Base-by-base conservation (phyloP, 441 rosid species). In the Viola pubescens region DNA sequence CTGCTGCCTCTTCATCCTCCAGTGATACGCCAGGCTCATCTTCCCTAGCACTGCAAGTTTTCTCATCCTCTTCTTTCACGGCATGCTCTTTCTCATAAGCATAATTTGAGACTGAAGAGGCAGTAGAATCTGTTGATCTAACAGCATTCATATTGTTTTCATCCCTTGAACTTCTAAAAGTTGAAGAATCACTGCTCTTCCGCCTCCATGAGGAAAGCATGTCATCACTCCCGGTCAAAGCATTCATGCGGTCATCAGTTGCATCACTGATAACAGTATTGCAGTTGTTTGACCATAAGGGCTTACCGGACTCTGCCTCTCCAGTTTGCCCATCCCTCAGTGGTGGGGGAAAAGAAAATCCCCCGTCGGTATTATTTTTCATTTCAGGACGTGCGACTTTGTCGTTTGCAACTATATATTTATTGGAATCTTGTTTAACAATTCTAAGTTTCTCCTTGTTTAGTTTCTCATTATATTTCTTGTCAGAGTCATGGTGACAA, bases 1-100 rank as follows among this genome's bases (percentile, higher is more conserved):
- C 99, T 67, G 83, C 87, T 42, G 82, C 94, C 75, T 94, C 99
- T 67, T 94, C 97, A 77, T 94, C 99, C 68, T 86, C 99, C 45
- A 85, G 71, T 47, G 79, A 72, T 59, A 79, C 75, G 56, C 73
- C 85, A 11, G 73, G 86, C 64, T 86, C 89, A 60, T 81, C 91
- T 75, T 81, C 91, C 79, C 75, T 83, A 8, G 48, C 75, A 52
- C 61, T 75, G 44, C 70, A 70, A 48, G 64, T 71, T 71, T 71
- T 84, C 66, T 71, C 89, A 70, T 78, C 81, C 50, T 78, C 88
- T 69, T 81, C 85, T 67, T 83, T 80, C 79, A 78, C 76, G 55
- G 73, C 75, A 68, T 42, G 70, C 61, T 70, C 85, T 63, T 76
- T 72, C 68, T 73, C 72, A 74, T 73, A 77, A 60, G 83, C 88